A percentile compares a stretch with the other conserved stretches of the same genome.
phyloP scores from a whole-genome alignment of 495 filamentous ascomycete genomes.

The Acidiella bohemica region DNA sequence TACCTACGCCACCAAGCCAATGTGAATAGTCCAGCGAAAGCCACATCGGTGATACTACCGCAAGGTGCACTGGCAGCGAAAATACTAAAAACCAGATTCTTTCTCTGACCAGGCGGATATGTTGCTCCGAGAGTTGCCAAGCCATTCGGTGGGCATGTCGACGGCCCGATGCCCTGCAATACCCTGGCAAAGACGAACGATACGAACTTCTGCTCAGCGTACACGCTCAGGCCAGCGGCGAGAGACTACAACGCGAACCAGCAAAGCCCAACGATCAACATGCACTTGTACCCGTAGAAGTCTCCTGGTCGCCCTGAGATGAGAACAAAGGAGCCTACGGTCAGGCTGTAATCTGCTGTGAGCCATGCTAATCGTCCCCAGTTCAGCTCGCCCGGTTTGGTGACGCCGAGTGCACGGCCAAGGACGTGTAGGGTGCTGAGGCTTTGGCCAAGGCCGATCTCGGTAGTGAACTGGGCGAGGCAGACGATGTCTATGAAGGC shows the following conservation, averaged over 20 bases:
- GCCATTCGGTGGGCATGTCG: constrained; percentile 25
- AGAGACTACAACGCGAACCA: constrained; percentile 20
- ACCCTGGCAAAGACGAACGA: constrained; percentile 25
- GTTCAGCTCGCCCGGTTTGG: constrained; percentile 5
- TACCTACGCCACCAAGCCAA: constrained; percentile 41
- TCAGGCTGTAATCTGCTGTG: constrained; percentile 17
- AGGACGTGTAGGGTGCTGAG: constrained; percentile 8
- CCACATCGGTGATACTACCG: background rate
- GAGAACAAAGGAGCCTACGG: constrained; percentile 23
- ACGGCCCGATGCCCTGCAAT: constrained; percentile 29
- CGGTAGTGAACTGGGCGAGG: constrained; percentile 12
- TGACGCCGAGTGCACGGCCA: constrained; percentile 3
- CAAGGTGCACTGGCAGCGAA: constrained; percentile 34
- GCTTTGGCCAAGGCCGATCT: constrained; percentile 8
- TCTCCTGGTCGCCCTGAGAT: constrained; percentile 17
- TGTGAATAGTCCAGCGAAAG: constrained; percentile 37
- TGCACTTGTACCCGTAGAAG: constrained; percentile 12
- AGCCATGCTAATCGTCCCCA: constrained; percentile 14
- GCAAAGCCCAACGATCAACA: constrained; percentile 7
- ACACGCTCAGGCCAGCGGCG: constrained; percentile 40
- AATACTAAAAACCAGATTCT: constrained; percentile 48
- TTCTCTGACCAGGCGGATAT: constrained; percentile 39
- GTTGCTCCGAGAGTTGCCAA: constrained; percentile 35
- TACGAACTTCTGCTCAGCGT: constrained; percentile 16
- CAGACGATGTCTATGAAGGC: constrained; percentile 8